Base-by-base conservation (phyloP, 1,139 yeast genomes). In the Geotrichum macrosporum region DNA sequence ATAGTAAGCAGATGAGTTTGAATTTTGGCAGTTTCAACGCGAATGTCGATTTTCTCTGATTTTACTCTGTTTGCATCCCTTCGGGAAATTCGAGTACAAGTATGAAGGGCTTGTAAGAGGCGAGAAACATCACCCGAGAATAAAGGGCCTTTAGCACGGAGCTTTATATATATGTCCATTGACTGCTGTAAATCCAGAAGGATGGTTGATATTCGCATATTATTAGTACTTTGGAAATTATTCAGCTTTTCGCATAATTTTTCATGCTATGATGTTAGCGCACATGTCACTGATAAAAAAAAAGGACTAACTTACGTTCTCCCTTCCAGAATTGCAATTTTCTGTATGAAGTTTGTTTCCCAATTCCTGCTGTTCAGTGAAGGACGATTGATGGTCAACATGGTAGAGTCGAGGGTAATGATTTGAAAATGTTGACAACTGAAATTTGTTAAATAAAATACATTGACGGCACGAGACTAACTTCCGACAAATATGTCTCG, bases 41-140 rank as follows among this genome's bases (percentile, higher is more conserved):
- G n/a, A 21, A 16, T 37, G 2, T 29, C 29, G n/a, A 3, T 26
- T 3, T 19, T 27, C 15, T 13, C 26, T n/a, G 5, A 4, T 36
- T 37, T 36, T 31, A 13, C n/a, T 32, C 16, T 22, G 32, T 24
- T 24, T 13, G 20, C 10, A 24, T 36, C 19, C 6, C 20, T 20
- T 29, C 40, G 30, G 13, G 34, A 33, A 4, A 46, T 12, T 10
- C 49, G 35, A 19, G 44, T 38, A 15, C 31, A 32, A 27, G 61
- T 50, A 44, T 59, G 60, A 15, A 60, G 48, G 9, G 55, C 56
- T 42, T 59, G 62, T 27, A 60, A 49, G 30, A 59, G 49, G 10
- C 50, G 41, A n/a, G 56, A 57, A 30, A 56, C 48, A 31, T 55
- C 61, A 12, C 48, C 45, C 12, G 54, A 46, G n/a, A 48, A 32